Base-by-base conservation (phyloP, 2,329 filamentous ascomycete genomes). In the Zasmidium angulare region DNA sequence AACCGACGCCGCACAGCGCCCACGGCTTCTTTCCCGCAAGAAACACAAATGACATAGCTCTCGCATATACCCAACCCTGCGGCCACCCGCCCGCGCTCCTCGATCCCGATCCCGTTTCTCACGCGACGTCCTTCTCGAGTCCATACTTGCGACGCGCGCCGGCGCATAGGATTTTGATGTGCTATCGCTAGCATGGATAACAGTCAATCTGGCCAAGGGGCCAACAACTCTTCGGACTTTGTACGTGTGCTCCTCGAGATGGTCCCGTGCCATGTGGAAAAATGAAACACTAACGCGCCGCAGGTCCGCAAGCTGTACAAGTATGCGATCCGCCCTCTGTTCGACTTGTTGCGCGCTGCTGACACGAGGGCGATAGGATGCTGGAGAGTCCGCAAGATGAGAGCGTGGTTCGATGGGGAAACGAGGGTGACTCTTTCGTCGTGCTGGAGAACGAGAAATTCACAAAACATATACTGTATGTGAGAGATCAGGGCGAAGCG, bases 401-500 rank as follows among this genome's bases (percentile, higher is more conserved):
- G 69, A 89, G 89, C 62, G 93, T 98, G 62, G 95, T 98, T 51
- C 85, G 93, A 77, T 99, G 95, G 95, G 93, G 93, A 61, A 91
- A 96, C 67, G 89, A 93, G 65, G 93, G 92, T 55, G 91, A 97
- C 72, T 96, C 92, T 68, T 99, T 99, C 73, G 93, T 99, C 59
- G 96, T 99, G 53, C 82, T 98, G 55, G 95, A 99, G 93, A 96
- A 96, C 76, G 93, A 98, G 75, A 96, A 96, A 76, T 99, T 99
- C 72, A 98, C 95, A 21, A 96, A 97, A 75, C 89, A 90, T 43
- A 96, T 99, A 69, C 85, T 99, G 17, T 43, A 43, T 17, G 36
- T 4, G n/a, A 4, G 36, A 19, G 36, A 43, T 43, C 3, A 9
- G 14, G 36, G 11, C 12, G n/a, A 43, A 43, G n/a, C 36, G n/a